Base-by-base conservation (phyloP, 305 asterid species). In the Lippia alba region DNA sequence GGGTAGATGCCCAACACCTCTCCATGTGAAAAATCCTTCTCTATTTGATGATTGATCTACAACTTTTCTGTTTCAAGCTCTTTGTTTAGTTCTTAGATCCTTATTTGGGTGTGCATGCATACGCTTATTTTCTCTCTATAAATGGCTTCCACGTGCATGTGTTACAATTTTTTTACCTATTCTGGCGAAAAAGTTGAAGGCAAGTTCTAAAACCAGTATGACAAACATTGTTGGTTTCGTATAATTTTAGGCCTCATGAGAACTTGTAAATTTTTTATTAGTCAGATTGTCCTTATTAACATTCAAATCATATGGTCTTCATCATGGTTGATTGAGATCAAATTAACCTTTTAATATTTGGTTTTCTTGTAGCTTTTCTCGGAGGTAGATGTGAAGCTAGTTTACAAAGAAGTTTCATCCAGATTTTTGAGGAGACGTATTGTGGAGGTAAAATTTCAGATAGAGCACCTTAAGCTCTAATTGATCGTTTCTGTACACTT, bases 361-460 rank as follows among this genome's bases (percentile, higher is more conserved):
- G 50, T 70, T 49, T 77, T 69, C 69, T 67, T 71, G 69, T 67
- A 93, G 98, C 79, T 91, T 44, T 94, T 80, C 82, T 81, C 92
- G 8, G 97, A 90, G 89, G 96, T 85, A 41, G 99, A 94, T 69
- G 99, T 94, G 87, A 94, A 94, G 92, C 83, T 94, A 67, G 98
- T 94, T 62, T 92, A 87, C 73, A 91, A 90, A 80, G 96, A 92
- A 75, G 91, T 90, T 53, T 87, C 96, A 20, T 90, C 99, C 71
- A 92, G 82, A 62, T 86, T 83, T 84, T 83, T 94, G 58, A 91
- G 97, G 71, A 91, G 83, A 76, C 90, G 97, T 66, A 94, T 92
- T 68, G 98, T 91, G 83, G 92, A 92, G 97, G 98, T 93, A 83
- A 66, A 69, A 53, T 70, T 77, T 56, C 57, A 32, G 12, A 20